Evolutionary conservation across 371 early-diverging fungal genomes (phyloP).

Genomic region (Lichtheimia ramosa): DNA sequence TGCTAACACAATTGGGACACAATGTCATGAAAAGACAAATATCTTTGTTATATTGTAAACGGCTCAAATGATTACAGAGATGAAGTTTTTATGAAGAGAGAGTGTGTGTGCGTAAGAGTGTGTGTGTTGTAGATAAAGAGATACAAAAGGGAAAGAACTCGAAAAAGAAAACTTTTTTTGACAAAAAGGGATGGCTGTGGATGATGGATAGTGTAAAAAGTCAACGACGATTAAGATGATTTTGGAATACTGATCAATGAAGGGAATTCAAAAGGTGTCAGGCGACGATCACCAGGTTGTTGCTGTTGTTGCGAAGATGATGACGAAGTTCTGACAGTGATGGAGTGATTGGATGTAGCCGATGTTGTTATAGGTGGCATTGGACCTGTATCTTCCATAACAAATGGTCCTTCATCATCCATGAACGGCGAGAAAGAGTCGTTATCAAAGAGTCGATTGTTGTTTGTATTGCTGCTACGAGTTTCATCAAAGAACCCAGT

Average conservation of each 20-base stretch:
- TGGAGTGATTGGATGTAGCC: constrained; percentile 3
- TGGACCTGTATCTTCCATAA: constrained; percentile 37
- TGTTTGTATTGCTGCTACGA: constrained; percentile 4
- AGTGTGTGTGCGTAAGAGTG: neutral
- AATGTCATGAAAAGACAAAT: too few species aligned
- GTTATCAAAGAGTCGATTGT: constrained; percentile 5
- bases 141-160: neutral
- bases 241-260: constrained; percentile 20
- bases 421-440: constrained; percentile 39
- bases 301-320: neutral
- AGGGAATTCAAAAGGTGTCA: constrained; percentile 22
- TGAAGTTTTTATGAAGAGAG: neutral
- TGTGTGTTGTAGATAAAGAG: constrained; percentile 4
- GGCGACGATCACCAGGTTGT: constrained; percentile 8
- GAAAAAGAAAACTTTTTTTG: constrained; percentile 11
- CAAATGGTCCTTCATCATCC: constrained; percentile 40
- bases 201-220: neutral
- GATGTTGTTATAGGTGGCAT: constrained; percentile 1
- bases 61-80: constrained; percentile 6
- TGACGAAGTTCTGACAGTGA: constrained; percentile 5
- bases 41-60: too few species aligned
- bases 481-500: neutral
- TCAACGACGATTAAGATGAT: constrained; percentile 8
- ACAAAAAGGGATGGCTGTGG: neutral
- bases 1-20: too few species aligned